Conservation (phyloP, 371 early-diverging fungal genomes). For the Furculomyces boomerangus region DNA sequence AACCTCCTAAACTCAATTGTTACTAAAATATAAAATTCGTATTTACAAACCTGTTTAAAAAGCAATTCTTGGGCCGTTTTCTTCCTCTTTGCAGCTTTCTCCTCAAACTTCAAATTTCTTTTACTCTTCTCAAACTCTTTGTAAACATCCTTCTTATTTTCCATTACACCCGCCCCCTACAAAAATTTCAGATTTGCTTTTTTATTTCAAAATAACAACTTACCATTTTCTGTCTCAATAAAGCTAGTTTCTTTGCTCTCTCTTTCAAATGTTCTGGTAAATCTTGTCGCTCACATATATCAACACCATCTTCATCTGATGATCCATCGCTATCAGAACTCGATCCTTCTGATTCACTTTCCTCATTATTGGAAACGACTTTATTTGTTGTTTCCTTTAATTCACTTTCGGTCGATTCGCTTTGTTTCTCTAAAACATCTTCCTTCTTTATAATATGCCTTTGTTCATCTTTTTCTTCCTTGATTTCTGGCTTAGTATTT, state of each 20-base stretch:
- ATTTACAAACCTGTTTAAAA: conserved; percentile 26
- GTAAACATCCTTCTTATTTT: conserved; percentile 62
- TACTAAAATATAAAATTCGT: not conserved
- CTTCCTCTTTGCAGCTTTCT: conserved; percentile 41
- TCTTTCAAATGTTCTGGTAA: conserved; percentile 11
- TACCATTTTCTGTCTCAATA: conserved; percentile 34
- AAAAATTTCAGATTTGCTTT: not conserved
- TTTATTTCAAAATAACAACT: not conserved
- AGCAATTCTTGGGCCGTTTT: conserved; percentile 50
- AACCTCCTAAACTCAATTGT: not conserved
- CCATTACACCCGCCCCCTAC: conserved; percentile 20
- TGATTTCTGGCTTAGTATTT: too few species aligned
- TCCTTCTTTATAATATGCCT: too few species aligned
- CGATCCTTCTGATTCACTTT: too few species aligned
- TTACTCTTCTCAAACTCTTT: conserved; percentile 58
- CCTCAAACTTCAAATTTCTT: conserved; percentile 43
- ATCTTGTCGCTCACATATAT: conserved; percentile 15
- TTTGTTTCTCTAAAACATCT: too few species aligned
- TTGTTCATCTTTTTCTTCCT: too few species aligned
- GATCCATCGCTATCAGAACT: conserved; percentile 1
- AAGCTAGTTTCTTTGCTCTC: conserved; percentile 30
- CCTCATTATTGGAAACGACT: too few species aligned
- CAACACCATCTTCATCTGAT: conserved; percentile 7
- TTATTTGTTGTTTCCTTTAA: too few species aligned
- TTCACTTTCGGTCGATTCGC: too few species aligned